Conservation (phyloP, 441 rosid species). For the Sinapis alba region DNA sequence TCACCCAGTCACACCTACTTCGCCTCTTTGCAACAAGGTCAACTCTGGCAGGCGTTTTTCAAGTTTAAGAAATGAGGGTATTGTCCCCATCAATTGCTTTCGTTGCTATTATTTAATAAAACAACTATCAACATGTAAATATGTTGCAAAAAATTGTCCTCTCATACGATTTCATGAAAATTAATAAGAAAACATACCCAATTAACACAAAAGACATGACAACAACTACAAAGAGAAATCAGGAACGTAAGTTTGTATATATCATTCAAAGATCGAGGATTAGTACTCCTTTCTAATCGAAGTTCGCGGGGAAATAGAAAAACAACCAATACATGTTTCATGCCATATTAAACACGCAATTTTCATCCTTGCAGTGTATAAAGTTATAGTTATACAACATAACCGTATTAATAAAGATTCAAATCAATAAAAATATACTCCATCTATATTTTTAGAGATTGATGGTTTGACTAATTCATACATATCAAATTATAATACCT, state of each 20-base stretch:
- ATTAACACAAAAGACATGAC: constrained; percentile 6
- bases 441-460: background rate
- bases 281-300: constrained; percentile 18
- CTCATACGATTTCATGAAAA: background rate
- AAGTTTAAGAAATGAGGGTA: background rate
- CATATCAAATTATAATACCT: background rate
- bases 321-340: constrained; percentile 34
- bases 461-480: background rate
- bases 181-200: background rate
- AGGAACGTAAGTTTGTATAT: constrained; percentile 22
- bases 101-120: background rate
- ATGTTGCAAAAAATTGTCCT: background rate
- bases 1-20: background rate
- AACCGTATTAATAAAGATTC: background rate
- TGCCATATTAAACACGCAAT: constrained; percentile 29
- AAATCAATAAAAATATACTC: background rate
- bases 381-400: background rate
- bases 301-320: constrained; percentile 5
- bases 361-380: constrained; percentile 1
- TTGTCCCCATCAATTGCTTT: constrained; percentile 1
- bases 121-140: background rate
- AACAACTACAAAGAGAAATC: constrained; percentile 20
- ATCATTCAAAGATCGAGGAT: constrained; percentile 26
- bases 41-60: constrained; percentile 18
- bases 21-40: constrained; percentile 25